phyloP scores from a whole-genome alignment of 257 asterid genomes.

The Plantago major region DNA sequence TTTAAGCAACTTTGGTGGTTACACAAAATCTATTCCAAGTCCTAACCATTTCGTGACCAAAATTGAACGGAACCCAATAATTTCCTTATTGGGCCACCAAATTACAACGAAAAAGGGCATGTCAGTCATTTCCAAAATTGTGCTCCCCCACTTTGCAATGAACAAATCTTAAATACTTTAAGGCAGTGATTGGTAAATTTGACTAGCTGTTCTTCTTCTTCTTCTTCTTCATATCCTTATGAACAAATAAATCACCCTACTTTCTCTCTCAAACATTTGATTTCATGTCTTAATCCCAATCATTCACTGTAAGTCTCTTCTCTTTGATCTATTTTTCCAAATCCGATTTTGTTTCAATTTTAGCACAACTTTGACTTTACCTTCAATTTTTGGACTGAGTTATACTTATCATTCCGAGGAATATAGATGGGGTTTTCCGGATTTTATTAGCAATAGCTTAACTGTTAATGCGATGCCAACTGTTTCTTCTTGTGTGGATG shows the following conservation, averaged over 20 bases:
- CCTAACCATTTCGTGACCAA: no score
- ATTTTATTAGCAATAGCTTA: background rate
- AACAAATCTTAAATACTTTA: no score
- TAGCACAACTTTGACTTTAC: background rate
- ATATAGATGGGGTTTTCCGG: slow-evolving; percentile 10
- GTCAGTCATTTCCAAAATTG: slow-evolving; percentile 24
- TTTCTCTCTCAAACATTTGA: slow-evolving; percentile 18
- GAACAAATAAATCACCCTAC: slow-evolving; percentile 13
- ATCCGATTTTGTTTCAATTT: slow-evolving; percentile 20
- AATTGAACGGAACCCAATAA: no score
- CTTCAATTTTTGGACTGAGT: slow-evolving; percentile 5
- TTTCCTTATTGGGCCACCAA: no score
- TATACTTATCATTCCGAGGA: slow-evolving; percentile 11
- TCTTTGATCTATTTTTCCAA: slow-evolving; percentile 21
- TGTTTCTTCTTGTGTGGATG: slow-evolving; percentile 7
- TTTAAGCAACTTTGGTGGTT: no score
- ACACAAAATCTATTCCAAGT: no score
- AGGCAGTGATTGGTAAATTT: slow-evolving; percentile 26
- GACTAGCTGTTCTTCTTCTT: slow-evolving; percentile 21
- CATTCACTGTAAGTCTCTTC: slow-evolving; percentile 30
- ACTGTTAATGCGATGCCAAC: slow-evolving; percentile 13
- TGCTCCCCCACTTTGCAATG: slow-evolving; percentile 27
- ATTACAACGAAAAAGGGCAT: slow-evolving; percentile 11
- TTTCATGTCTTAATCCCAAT: slow-evolving; percentile 27
- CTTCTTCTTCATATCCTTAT: slow-evolving; percentile 12